Conservation (phyloP, 257 asterid genomes). For the Cynanchum wilfordii region DNA sequence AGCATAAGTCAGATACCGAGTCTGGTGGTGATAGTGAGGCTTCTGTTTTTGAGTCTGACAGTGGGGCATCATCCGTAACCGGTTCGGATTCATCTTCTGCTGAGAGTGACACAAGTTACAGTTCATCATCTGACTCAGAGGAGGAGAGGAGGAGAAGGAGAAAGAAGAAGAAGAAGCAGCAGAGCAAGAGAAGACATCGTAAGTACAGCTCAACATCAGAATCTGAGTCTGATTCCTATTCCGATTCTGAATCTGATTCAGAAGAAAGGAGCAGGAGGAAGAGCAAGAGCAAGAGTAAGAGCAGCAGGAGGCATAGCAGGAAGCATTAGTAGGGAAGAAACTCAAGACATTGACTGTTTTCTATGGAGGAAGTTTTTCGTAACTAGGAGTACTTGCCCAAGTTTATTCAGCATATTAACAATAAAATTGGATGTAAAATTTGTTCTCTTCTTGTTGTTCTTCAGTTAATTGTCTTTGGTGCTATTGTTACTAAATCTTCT, state of each 20-base stretch:
- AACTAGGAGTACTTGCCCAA: not conserved
- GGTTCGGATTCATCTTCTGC: constrained; percentile 69
- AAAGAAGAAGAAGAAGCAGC: constrained; percentile 59
- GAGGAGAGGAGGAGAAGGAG: constrained; percentile 86
- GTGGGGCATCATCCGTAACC: constrained; percentile 53
- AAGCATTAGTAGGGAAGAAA: constrained; percentile 27
- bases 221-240: constrained; percentile 58
- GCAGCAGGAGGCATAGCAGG: constrained; percentile 49
- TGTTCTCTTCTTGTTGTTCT: not conserved
- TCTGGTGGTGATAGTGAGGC: constrained; percentile 80
- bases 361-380: not conserved
- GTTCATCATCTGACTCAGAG: constrained; percentile 78
- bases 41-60: constrained; percentile 78
- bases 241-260: constrained; percentile 81
- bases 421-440: not conserved
- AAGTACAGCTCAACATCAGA: constrained; percentile 65
- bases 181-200: constrained; percentile 57
- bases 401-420: not conserved
- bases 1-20: constrained; percentile 60
- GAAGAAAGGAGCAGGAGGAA: constrained; percentile 62
- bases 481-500: not conserved
- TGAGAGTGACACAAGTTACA: constrained; percentile 58
- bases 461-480: not conserved
- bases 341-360: too few relatives aligned
- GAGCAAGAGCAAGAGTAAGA: constrained; percentile 33